These are phyloP conservation scores for Corynascus novoguineensis DNA, from an alignment of 495 filamentous ascomycete species.

Conservation along the genomic window DNA sequence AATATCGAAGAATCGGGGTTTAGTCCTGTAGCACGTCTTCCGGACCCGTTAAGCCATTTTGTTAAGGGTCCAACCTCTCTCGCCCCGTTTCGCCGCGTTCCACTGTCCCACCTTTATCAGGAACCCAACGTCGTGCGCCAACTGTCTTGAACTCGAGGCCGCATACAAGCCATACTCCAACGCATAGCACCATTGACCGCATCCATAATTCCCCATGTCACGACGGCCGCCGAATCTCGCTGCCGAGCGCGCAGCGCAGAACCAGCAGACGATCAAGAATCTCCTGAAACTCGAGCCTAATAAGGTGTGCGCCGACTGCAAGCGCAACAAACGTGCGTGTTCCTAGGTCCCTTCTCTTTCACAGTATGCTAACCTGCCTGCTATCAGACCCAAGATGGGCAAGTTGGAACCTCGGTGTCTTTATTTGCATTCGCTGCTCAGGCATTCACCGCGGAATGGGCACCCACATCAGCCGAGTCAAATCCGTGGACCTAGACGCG, in stretches of 20 bases:
- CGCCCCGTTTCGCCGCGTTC: not conserved
- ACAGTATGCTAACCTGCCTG: conserved; percentile 16
- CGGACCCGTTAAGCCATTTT: too few species aligned
- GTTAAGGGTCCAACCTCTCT: too few species aligned
- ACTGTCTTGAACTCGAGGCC: not conserved
- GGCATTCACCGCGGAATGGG: conserved; percentile 98
- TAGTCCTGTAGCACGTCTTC: too few species aligned
- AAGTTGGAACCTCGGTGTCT: conserved; percentile 93
- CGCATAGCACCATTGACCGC: not conserved
- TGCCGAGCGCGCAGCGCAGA: conserved; percentile 76
- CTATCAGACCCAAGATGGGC: conserved; percentile 89
- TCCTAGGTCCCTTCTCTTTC: not conserved
- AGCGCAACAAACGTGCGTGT: conserved; percentile 87
- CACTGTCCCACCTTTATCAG: conserved; percentile 1
- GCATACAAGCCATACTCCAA: not conserved
- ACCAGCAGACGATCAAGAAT: conserved; percentile 83
- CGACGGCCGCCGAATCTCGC: conserved; percentile 68
- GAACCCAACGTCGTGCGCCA: conserved; percentile 3
- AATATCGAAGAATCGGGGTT: not conserved
- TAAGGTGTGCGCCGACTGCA: conserved; percentile 97
- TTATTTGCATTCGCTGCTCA: conserved; percentile 95
- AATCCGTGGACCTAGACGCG: conserved; percentile 92
- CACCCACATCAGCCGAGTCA: conserved; percentile 95
- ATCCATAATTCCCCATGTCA: conserved; percentile 60
- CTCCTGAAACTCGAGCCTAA: conserved; percentile 89